Base-by-base conservation (phyloP, 345 rosid genomes). In the Alliaria petiolata region DNA sequence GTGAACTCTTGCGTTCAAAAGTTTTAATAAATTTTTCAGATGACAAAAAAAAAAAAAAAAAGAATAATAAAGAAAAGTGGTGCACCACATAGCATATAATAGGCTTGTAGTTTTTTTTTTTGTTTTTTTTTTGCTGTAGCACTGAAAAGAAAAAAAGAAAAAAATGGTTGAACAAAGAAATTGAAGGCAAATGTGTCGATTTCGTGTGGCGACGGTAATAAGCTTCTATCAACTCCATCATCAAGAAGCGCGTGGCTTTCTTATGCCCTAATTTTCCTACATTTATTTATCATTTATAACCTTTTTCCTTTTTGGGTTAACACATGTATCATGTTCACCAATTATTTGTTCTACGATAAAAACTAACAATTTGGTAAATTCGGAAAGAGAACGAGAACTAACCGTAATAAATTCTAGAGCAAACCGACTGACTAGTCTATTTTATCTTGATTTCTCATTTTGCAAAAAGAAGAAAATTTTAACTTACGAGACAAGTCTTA, bases 371-470 rank as follows among this genome's bases (percentile, higher is more conserved):
- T 72, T 72, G 65, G 76, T 72, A 26, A 25, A 44, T 45, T 45
- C 45, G 14, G 76, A 72, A 25, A 64, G 58, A 54, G 71, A 72
- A 64, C 8, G 40, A 54, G 42, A 72, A 64, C 76, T 72, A 72
- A 72, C 70, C 64, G 39, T 65, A 17, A 43, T 73, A n/a, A 56
- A 57, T 73, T 55, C 59, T 36, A 28, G 36, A 22, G 15, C 12
- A 28, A 34, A 13, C 65, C 65, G 42, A 35, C 44, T 65, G 17
- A 44, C 8, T 16, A 56, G 14, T 65, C 65, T 56, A 36, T 15
- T 56, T 15, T 68, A 8, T 61, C 36, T 31, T 39, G 15, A 19
- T 71, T 55, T 64, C 34, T 28, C 17, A 43, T 65, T 65, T 56
- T 45, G 71, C 56, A 20, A 13, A 20, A 25, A 72, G 38, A 53